phyloP scores from a whole-genome alignment of 768 basidiomycete genomes.

The Scleroderma citrinum region DNA sequence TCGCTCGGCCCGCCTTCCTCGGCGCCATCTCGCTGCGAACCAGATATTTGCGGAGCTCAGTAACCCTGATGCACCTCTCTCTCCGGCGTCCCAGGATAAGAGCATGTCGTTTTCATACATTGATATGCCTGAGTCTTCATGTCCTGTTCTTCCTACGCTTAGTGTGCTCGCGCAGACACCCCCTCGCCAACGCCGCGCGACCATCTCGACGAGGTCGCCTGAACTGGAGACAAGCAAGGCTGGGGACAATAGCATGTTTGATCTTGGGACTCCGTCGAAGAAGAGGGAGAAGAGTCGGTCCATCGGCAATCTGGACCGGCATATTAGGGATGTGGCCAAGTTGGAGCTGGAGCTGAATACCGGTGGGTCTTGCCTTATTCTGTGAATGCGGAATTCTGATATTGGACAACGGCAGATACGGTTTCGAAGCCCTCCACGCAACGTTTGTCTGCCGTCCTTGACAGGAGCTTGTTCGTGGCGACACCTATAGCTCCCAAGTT shows the following conservation, averaged over 20 bases:
- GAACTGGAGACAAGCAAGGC: conserved; percentile 28
- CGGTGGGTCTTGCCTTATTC: conserved; percentile 37
- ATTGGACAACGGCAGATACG: conserved; percentile 21
- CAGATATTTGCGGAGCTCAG: conserved; percentile 54
- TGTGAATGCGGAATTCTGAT: not conserved
- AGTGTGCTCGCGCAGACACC: conserved; percentile 28
- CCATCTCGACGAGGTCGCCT: conserved; percentile 62
- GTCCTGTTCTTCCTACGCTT: conserved; percentile 14
- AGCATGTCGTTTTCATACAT: conserved; percentile 20
- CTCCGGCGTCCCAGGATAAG: conserved; percentile 14
- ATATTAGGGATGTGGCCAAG: conserved; percentile 60
- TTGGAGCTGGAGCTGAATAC: conserved; percentile 61
- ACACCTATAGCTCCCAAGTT: conserved; percentile 36
- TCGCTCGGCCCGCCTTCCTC: conserved; percentile 46
- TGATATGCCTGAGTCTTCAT: conserved; percentile 15
- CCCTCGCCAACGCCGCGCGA: conserved; percentile 44
- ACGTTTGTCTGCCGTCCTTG: conserved; percentile 61
- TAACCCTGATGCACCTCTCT: conserved; percentile 14
- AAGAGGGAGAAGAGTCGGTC: conserved; percentile 62
- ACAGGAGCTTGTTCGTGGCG: conserved; percentile 63
- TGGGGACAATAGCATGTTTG: conserved; percentile 27
- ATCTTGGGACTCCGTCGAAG: conserved; percentile 50
- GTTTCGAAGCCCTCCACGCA: conserved; percentile 36
- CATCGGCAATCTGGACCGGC: conserved; percentile 56
- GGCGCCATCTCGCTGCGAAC: conserved; percentile 57